A percentile compares a stretch with the other conserved stretches of the same genome.
Evolutionary conservation across 176 grass and related monocot genomes (phyloP).

Genomic region (Tillandsia leiboldiana): DNA sequence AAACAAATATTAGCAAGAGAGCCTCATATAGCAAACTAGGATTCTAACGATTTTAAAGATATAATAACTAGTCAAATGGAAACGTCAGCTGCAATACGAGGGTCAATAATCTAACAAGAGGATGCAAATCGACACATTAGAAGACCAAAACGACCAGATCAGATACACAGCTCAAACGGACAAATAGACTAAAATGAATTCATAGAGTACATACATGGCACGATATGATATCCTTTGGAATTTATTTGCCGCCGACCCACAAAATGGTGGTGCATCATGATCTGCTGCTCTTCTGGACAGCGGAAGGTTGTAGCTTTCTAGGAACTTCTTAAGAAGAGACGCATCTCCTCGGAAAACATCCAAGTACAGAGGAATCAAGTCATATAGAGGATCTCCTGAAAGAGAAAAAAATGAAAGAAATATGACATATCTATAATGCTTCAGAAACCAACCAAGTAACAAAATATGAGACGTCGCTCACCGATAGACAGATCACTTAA

Average conservation of each 20-base stretch:
- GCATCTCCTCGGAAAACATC: constrained; percentile 80
- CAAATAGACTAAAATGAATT: not conserved
- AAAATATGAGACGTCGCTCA: constrained; percentile 26
- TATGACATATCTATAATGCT: constrained; percentile 11
- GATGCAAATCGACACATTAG: not conserved
- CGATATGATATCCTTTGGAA: constrained; percentile 63
- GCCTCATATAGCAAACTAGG: not conserved
- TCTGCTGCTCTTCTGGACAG: constrained; percentile 35
- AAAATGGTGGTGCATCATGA: not conserved
- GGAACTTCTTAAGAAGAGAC: constrained; percentile 56
- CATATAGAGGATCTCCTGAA: constrained; percentile 80
- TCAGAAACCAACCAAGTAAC: not conserved
- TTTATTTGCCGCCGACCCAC: constrained; percentile 31
- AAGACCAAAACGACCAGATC: not conserved
- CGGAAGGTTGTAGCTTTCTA: constrained; percentile 70
- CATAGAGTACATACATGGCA: constrained; percentile 45
- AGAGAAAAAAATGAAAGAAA: constrained; percentile 1
- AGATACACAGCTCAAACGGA: not conserved
- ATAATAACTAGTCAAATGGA: not conserved
- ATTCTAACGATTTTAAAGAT: not conserved
- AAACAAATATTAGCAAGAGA: not conserved
- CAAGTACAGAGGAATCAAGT: constrained; percentile 84
- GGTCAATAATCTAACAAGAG: not conserved
- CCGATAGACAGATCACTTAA: constrained; percentile 82
- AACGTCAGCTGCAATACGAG: not conserved